These are phyloP conservation scores for Kodamaea nitidulidarum DNA, from an alignment of 805 yeast genomes.

Conservation along the genomic window DNA sequence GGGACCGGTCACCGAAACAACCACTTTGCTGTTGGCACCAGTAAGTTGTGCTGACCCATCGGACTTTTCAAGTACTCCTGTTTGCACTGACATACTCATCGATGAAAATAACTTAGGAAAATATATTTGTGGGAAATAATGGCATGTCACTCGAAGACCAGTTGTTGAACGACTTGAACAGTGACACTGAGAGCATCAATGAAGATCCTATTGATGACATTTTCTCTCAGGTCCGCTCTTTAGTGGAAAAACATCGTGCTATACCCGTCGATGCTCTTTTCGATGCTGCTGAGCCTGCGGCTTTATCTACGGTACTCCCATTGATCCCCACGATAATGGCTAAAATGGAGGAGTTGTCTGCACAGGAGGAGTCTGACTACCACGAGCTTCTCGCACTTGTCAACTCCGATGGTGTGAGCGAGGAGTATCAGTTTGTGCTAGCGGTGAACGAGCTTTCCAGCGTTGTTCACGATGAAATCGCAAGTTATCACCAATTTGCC, in stretches of 20 bases:
- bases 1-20: constrained; percentile 87
- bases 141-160: constrained; percentile 36
- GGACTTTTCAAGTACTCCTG: constrained; percentile 39
- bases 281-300: constrained; percentile 16
- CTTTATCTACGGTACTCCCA: constrained; percentile 20
- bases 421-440: constrained; percentile 50
- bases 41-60: constrained; percentile 75
- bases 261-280: neutral
- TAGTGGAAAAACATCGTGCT: neutral
- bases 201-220: constrained; percentile 5
- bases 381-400: constrained; percentile 28
- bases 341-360: constrained; percentile 18
- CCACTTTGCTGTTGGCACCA: constrained; percentile 50
- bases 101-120: neutral
- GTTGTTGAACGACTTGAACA: constrained; percentile 39
- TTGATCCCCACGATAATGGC: constrained; percentile 22
- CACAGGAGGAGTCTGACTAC: constrained; percentile 26
- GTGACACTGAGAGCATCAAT: constrained; percentile 19
- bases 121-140: neutral
- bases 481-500: constrained; percentile 45
- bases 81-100: constrained; percentile 1
- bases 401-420: constrained; percentile 24
- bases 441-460: constrained; percentile 52
- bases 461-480: constrained; percentile 53
- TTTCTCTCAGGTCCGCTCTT: neutral